These are phyloP conservation scores for Amanita rimosa DNA, from an alignment of 768 basidiomycete species.

Conservation along the genomic window DNA sequence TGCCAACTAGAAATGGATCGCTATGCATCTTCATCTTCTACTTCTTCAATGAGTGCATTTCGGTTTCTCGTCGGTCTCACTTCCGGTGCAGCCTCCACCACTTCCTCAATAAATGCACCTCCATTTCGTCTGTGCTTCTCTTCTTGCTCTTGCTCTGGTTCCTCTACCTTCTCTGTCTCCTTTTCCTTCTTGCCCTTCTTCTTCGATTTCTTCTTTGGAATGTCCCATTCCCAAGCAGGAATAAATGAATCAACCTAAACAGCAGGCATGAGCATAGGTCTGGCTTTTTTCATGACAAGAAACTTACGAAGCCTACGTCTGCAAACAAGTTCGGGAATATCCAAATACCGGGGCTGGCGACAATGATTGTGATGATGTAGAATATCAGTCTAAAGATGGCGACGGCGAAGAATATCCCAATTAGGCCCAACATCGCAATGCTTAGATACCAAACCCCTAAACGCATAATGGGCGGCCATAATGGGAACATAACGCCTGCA, in stretches of 20 bases:
- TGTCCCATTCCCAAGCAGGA: constrained; percentile 94
- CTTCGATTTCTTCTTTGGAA: constrained; percentile 65
- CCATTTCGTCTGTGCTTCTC: constrained; percentile 32
- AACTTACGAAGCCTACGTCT: constrained; percentile 93
- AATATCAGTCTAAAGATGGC: constrained; percentile 88
- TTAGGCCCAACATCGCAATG: constrained; percentile 76
- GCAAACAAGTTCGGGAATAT: constrained; percentile 97
- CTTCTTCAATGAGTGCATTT: constrained; percentile 35
- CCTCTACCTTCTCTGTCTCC: constrained; percentile 15
- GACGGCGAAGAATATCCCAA: constrained; percentile 84
- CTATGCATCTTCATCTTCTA: constrained; percentile 21
- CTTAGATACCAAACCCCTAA: constrained; percentile 94
- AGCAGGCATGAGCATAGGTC: not conserved
- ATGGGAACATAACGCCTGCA: constrained; percentile 97
- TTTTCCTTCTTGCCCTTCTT: constrained; percentile 33
- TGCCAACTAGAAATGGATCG: not conserved
- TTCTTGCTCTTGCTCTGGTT: constrained; percentile 21
- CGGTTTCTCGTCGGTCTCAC: constrained; percentile 17
- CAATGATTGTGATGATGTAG: constrained; percentile 85
- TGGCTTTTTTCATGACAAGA: not conserved
- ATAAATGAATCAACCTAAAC: constrained; percentile 93
- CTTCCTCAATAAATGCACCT: constrained; percentile 34
- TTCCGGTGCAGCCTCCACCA: constrained; percentile 30
- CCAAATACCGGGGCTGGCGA: constrained; percentile 90
- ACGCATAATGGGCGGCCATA: constrained; percentile 91